A percentile compares a stretch with the other conserved stretches of the same genome.
These are phyloP conservation scores for Ustilago trichophora DNA, from an alignment of 1,284 basidiomycete genomes.

Conservation along the genomic window DNA sequence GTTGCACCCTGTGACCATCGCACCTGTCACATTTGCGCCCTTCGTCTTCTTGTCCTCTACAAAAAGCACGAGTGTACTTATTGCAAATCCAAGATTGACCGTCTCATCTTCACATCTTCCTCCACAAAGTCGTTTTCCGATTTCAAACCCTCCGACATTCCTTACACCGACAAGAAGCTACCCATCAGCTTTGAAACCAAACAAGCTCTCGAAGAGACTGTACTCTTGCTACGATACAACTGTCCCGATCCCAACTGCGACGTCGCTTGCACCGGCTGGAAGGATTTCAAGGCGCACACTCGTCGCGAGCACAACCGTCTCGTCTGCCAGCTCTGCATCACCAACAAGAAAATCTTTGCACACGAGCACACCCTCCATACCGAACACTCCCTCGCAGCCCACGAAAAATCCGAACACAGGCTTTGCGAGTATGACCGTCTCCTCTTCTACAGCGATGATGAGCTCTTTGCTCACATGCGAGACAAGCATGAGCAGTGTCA, in stretches of 20 bases:
- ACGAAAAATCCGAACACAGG: constrained; percentile 80
- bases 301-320: constrained; percentile 78
- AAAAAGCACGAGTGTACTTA: constrained; percentile 88
- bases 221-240: constrained; percentile 81
- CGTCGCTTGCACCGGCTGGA: constrained; percentile 86
- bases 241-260: constrained; percentile 73
- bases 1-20: constrained; percentile 90
- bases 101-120: constrained; percentile 83
- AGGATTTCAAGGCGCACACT: constrained; percentile 82
- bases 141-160: constrained; percentile 54
- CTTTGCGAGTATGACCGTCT: constrained; percentile 90
- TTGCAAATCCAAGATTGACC: constrained; percentile 88
- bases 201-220: constrained; percentile 92
- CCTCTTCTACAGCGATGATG: constrained; percentile 89
- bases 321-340: constrained; percentile 83
- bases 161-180: constrained; percentile 68
- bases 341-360: constrained; percentile 90
- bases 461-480: constrained; percentile 92
- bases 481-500: constrained; percentile 96
- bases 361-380: constrained; percentile 92
- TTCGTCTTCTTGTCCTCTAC: constrained; percentile 90
- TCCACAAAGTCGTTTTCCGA: constrained; percentile 64
- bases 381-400: constrained; percentile 75
- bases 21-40: constrained; percentile 89
- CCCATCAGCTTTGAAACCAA: constrained; percentile 86